Percentiles rank a stretch among this genome's conserved stretches.
Evolutionary conservation across 1,284 basidiomycete species (phyloP).

Genomic region (Cryptococcus sp.): DNA sequence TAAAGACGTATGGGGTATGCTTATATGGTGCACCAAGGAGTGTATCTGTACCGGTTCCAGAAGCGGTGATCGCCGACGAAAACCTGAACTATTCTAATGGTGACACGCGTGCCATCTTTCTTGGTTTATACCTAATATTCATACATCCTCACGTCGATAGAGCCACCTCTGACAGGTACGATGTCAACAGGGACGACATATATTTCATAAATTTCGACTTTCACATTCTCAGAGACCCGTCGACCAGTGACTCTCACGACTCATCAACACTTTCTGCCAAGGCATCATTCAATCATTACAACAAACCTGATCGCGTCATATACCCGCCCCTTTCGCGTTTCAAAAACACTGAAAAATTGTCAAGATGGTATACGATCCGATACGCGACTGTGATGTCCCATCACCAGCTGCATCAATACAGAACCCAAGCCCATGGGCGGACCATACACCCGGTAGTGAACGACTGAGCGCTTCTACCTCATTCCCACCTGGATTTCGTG

Average conservation of each 20-base stretch:
- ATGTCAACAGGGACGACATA: not conserved
- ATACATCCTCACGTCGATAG: not conserved
- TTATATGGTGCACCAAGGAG: too few relatives aligned
- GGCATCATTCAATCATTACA: too few relatives aligned
- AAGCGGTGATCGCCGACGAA: not conserved
- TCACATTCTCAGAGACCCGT: too few relatives aligned
- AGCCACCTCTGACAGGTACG: not conserved
- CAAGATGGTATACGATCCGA: slow-evolving; percentile 44
- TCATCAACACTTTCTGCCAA: too few relatives aligned
- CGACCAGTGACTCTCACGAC: too few relatives aligned
- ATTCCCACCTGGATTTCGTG: not conserved
- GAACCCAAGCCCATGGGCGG: not conserved
- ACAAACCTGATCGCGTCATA: too few relatives aligned
- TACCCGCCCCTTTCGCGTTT: too few relatives aligned
- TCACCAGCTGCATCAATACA: slow-evolving; percentile 21
- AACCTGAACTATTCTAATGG: not conserved
- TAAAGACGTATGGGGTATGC: too few relatives aligned
- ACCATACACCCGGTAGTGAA: slow-evolving; percentile 4
- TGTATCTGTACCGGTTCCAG: too few relatives aligned
- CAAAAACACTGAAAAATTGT: too few relatives aligned
- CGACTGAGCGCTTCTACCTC: slow-evolving; percentile 1
- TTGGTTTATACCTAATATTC: not conserved
- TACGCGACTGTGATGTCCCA: slow-evolving; percentile 41
- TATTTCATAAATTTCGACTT: too few relatives aligned
- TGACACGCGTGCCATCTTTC: too few relatives aligned